These are phyloP conservation scores for Rosa chinensis DNA, from an alignment of 306 rosid species.

Conservation along the genomic window DNA sequence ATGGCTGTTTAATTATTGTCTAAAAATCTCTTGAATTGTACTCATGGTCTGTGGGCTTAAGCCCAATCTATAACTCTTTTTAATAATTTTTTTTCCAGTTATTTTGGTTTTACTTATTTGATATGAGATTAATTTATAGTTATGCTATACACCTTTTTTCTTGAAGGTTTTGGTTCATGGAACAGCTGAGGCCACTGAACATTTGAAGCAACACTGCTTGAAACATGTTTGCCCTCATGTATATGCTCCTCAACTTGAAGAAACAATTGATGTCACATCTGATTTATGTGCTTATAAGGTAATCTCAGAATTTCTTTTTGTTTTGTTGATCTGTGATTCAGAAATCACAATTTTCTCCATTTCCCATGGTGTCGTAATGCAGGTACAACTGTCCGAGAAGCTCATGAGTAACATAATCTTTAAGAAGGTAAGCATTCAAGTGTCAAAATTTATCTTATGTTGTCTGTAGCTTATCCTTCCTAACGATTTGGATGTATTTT, in stretches of 20 bases:
- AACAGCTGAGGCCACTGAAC: constrained; percentile 97
- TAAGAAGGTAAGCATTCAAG: constrained; percentile 63
- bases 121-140: background rate
- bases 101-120: background rate
- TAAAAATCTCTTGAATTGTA: no score
- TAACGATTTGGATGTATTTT: constrained; percentile 12
- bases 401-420: constrained; percentile 88
- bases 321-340: constrained; percentile 12
- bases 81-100: background rate
- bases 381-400: constrained; percentile 95
- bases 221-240: constrained; percentile 83
- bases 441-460: constrained; percentile 3
- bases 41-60: background rate
- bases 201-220: constrained; percentile 88
- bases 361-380: constrained; percentile 30
- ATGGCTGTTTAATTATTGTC: background rate
- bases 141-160: background rate
- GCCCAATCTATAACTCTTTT: background rate
- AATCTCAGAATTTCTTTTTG: constrained; percentile 17
- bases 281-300: constrained; percentile 98
- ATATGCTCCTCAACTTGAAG: constrained; percentile 93
- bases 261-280: constrained; percentile 92
- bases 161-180: constrained; percentile 96
- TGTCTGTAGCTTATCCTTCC: constrained; percentile 15
- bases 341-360: constrained; percentile 17